Conservation (phyloP, 805 yeast species). For the Nakazawaea holstii region DNA sequence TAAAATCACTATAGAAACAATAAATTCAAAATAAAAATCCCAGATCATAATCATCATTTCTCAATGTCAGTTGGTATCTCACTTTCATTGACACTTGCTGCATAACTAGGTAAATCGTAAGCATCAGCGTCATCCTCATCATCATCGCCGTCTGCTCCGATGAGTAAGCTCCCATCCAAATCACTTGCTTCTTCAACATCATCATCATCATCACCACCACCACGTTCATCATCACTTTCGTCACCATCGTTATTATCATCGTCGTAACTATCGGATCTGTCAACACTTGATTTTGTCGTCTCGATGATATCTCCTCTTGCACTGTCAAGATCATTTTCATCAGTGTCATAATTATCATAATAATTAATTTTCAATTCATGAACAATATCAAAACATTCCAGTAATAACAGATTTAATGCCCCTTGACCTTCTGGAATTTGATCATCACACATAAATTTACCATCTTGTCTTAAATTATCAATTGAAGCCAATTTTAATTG, state of each 20-base stretch:
- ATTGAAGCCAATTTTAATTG: slow-evolving; percentile 90
- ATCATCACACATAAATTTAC: slow-evolving; percentile 83
- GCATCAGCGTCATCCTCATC: slow-evolving; percentile 16
- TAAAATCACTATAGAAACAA: background rate
- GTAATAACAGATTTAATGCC: slow-evolving; percentile 80
- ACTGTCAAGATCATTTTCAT: slow-evolving; percentile 19
- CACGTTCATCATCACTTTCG: slow-evolving; percentile 29
- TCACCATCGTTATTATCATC: slow-evolving; percentile 25
- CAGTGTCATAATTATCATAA: slow-evolving; percentile 49
- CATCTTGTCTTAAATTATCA: slow-evolving; percentile 83
- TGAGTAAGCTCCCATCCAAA: slow-evolving; percentile 1
- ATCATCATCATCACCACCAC: slow-evolving; percentile 20
- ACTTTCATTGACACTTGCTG: slow-evolving; percentile 26
- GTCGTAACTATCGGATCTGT: slow-evolving; percentile 25
- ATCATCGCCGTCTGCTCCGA: slow-evolving; percentile 13
- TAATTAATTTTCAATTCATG: slow-evolving; percentile 87
- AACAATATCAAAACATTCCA: slow-evolving; percentile 90
- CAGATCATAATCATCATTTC: background rate
- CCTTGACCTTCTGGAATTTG: slow-evolving; percentile 99
- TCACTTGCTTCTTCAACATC: slow-evolving; percentile 10
- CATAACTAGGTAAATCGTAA: slow-evolving; percentile 24
- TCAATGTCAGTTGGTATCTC: slow-evolving; percentile 21
- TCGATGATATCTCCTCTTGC: slow-evolving; percentile 9
- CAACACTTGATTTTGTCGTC: slow-evolving; percentile 8
- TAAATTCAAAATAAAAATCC: background rate